These are phyloP conservation scores for Entoloma clypeatum DNA, from an alignment of 1,284 basidiomycete genomes.

Conservation along the genomic window DNA sequence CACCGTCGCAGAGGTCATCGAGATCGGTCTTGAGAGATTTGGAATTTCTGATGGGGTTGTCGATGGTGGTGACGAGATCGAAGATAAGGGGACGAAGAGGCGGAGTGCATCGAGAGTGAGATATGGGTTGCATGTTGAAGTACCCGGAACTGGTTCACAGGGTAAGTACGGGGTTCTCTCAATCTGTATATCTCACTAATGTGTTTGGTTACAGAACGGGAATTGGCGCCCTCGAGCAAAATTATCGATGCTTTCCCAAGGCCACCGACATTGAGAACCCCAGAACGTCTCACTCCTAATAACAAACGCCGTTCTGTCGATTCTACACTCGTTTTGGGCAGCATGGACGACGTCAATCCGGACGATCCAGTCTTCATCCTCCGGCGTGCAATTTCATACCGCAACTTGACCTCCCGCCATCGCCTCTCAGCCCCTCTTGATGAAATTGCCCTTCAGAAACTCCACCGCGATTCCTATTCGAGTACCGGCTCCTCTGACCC, in stretches of 20 bases:
- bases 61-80: slow-evolving; percentile 95
- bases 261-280: slow-evolving; percentile 68
- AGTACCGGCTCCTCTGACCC: slow-evolving; percentile 38
- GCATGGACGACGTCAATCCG: slow-evolving; percentile 68
- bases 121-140: slow-evolving; percentile 71
- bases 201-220: slow-evolving; percentile 64
- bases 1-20: slow-evolving; percentile 95
- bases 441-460: slow-evolving; percentile 67
- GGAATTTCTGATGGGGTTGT: slow-evolving; percentile 94
- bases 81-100: slow-evolving; percentile 83
- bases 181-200: neutral
- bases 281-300: slow-evolving; percentile 57
- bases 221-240: slow-evolving; percentile 73
- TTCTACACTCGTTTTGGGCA: slow-evolving; percentile 67
- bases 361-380: slow-evolving; percentile 90
- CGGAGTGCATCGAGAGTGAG: slow-evolving; percentile 76
- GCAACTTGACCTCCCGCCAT: slow-evolving; percentile 61
- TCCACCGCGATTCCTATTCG: slow-evolving; percentile 65
- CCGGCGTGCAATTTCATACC: slow-evolving; percentile 70
- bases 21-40: slow-evolving; percentile 86
- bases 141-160: slow-evolving; percentile 44
- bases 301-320: slow-evolving; percentile 88
- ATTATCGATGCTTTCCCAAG: slow-evolving; percentile 81
- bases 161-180: slow-evolving; percentile 46
- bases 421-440: slow-evolving; percentile 69